These are phyloP conservation scores for Periconia sp. DNA, from an alignment of 2,329 filamentous ascomycete genomes.

Conservation along the genomic window DNA sequence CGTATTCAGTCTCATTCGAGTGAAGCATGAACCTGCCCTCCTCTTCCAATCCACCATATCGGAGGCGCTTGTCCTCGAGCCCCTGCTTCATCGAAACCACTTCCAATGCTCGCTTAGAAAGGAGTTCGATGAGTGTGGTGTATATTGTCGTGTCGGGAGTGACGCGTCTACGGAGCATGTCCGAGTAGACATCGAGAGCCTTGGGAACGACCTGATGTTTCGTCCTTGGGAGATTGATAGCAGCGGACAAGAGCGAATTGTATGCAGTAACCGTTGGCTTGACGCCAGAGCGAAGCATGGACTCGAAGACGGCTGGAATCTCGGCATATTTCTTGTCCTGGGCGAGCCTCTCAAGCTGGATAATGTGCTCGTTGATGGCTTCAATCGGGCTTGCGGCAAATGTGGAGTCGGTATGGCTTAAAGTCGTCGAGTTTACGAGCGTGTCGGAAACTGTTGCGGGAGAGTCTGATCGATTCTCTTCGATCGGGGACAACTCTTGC, in stretches of 20 bases:
- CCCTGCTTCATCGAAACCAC: constrained; percentile 73
- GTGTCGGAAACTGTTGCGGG: constrained; percentile 38
- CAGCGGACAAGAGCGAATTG: constrained; percentile 85
- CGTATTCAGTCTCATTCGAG: constrained; percentile 85
- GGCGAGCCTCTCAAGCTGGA: constrained; percentile 77
- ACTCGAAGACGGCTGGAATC: constrained; percentile 89
- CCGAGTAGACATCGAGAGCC: constrained; percentile 91
- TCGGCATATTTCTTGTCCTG: constrained; percentile 78
- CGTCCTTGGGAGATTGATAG: constrained; percentile 79
- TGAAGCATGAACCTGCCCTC: constrained; percentile 85
- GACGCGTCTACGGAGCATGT: constrained; percentile 90
- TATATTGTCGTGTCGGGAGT: constrained; percentile 85
- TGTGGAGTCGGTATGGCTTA: constrained; percentile 48
- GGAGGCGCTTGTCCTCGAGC: constrained; percentile 80
- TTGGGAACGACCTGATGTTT: constrained; percentile 87
- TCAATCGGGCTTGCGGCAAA: constrained; percentile 67
- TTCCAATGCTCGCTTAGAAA: constrained; percentile 81
- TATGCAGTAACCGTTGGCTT: constrained; percentile 86
- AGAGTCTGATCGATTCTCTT: constrained; percentile 39
- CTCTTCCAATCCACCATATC: constrained; percentile 86
- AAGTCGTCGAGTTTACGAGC: constrained; percentile 30
- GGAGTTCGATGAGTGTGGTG: constrained; percentile 80
- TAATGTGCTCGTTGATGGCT: constrained; percentile 72
- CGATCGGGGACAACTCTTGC: constrained; percentile 34
- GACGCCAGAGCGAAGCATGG: constrained; percentile 82